Conservation (phyloP, 2,329 filamentous ascomycete species). For the Pseudogymnoascus sp. region DNA sequence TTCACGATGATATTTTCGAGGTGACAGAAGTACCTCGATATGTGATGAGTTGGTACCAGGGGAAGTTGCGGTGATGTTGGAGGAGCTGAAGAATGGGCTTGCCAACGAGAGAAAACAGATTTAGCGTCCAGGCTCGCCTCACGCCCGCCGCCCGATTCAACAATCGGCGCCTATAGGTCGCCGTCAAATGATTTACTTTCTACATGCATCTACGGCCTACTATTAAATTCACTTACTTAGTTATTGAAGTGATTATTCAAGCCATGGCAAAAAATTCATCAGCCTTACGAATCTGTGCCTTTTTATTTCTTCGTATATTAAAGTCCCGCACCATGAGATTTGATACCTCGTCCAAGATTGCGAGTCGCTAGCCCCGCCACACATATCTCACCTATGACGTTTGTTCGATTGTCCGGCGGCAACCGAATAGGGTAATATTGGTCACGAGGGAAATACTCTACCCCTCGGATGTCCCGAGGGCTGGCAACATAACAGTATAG, state of each 20-base stretch:
- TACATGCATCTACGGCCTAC: not conserved
- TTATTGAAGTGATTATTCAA: not conserved
- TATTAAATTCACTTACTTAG: not conserved
- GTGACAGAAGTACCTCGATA: not conserved
- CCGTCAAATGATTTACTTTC: not conserved
- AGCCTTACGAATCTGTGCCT: not conserved
- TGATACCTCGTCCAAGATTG: not conserved
- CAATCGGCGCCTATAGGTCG: constrained; percentile 4
- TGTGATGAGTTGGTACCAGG: not conserved
- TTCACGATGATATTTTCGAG: not conserved
- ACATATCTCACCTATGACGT: constrained; percentile 6
- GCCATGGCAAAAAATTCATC: not conserved
- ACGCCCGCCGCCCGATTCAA: not conserved
- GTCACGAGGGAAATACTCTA: not conserved
- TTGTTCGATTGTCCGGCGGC: not conserved
- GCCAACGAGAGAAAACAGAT: constrained; percentile 6
- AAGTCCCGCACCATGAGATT: not conserved
- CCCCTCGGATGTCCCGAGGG: not conserved
- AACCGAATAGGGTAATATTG: constrained; percentile 2
- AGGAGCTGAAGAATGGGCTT: constrained; percentile 2
- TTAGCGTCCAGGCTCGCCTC: constrained; percentile 8
- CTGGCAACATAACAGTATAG: not conserved
- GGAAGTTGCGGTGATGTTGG: constrained; percentile 3
- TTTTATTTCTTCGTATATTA: not conserved
- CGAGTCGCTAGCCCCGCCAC: constrained; percentile 5